Conservation (phyloP, 371 early-diverging fungal species). For the Actinomortierella ambigua region DNA sequence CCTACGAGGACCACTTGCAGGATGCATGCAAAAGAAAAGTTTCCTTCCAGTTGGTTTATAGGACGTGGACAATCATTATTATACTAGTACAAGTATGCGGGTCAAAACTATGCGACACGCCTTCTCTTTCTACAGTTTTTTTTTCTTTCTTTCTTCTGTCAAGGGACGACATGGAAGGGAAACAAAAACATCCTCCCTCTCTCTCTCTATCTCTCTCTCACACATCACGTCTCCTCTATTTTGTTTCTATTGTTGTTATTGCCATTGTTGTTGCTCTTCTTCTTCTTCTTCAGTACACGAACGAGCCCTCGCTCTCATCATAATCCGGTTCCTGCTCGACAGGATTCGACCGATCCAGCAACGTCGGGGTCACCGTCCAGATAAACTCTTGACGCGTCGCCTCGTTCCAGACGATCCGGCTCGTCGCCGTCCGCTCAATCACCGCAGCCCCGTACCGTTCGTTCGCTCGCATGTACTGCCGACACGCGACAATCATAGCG, state of each 20-base stretch:
- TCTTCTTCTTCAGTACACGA: constrained; percentile 11
- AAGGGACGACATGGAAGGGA: too few species aligned
- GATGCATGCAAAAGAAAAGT: too few species aligned
- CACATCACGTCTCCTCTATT: too few species aligned
- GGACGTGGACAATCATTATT: too few species aligned
- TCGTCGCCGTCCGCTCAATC: constrained; percentile 4
- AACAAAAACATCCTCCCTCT: too few species aligned
- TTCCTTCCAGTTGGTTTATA: too few species aligned
- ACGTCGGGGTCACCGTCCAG: constrained; percentile 21
- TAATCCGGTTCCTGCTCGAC: constrained; percentile 14
- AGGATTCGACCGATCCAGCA: constrained; percentile 25
- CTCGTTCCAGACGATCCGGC: constrained; percentile 24
- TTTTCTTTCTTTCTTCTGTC: too few species aligned
- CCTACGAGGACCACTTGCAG: too few species aligned
- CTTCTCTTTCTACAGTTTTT: too few species aligned
- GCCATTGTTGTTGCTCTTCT: constrained; percentile 10
- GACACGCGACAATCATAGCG: constrained; percentile 22
- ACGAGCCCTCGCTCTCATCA: neutral
- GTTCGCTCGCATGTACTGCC: constrained; percentile 12
- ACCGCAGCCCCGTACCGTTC: constrained; percentile 6
- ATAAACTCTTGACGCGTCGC: constrained; percentile 15
- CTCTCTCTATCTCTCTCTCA: too few species aligned
- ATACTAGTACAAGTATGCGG: too few species aligned
- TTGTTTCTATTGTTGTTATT: neutral
- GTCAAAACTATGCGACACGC: too few species aligned